Evolutionary conservation across 345 rosid species (phyloP).

Genomic region (Syzygium aromaticum): DNA sequence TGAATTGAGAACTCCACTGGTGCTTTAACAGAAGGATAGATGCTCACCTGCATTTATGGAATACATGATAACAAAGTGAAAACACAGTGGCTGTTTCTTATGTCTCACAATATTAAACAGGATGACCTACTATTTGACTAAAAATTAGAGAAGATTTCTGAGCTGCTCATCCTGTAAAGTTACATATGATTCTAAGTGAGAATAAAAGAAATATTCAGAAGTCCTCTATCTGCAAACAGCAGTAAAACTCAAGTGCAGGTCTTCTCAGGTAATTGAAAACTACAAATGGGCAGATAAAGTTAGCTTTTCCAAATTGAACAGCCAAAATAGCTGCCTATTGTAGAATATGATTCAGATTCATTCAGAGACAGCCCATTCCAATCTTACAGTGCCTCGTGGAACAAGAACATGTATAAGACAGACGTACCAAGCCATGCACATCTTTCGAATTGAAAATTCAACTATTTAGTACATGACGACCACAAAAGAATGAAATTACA

Average conservation of each 20-base stretch:
- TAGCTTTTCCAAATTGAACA: background rate
- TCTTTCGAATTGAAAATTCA: background rate
- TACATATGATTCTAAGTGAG: background rate
- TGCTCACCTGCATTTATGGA: slow-evolving; percentile 43
- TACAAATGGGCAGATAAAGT: background rate
- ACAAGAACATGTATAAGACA: background rate
- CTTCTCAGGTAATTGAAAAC: background rate
- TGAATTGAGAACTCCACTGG: slow-evolving; percentile 74
- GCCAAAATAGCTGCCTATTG: background rate
- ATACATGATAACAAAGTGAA: background rate
- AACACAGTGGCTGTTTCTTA: background rate
- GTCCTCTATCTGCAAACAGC: background rate
- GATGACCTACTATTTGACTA: background rate
- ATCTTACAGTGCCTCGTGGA: background rate
- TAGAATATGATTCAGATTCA: background rate
- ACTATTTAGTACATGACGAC: background rate
- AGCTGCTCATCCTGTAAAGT: background rate
- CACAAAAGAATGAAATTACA: background rate
- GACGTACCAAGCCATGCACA: background rate
- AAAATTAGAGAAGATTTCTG: background rate
- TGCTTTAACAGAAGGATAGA: slow-evolving; percentile 83
- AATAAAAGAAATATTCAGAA: background rate
- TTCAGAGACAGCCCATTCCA: background rate
- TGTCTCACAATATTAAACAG: background rate
- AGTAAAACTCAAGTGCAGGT: background rate